Evolutionary conservation across 352 stramenopile species (phyloP), one percentile per base, ranked within the genome.

Genomic region (Plasmopara halstedii): DNA sequence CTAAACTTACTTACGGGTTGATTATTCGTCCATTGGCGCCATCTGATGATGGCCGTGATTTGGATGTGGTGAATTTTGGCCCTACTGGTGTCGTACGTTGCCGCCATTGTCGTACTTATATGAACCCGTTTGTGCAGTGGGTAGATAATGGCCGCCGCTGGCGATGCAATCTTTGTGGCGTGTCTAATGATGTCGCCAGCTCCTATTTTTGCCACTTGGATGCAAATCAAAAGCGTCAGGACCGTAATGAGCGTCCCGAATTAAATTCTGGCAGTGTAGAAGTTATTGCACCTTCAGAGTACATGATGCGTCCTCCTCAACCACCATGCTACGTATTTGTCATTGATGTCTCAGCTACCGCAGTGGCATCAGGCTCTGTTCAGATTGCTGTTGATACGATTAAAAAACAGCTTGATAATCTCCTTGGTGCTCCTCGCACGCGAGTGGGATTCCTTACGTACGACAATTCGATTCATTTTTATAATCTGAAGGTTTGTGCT

Each of bases 181-280:
- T 90, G n/a, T 77, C 80, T 11, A 95, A 94, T 43, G 75, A 94
- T 41, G 91, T 97, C 25, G 81, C 95, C 10, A 89, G 89, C 42
- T 91, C 91, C 7, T 99, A 99, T 72, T 99, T 98, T 64, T 98
- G 92, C 62, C 95, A 98, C 59, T 70, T 99, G 39, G 95, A 97
- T 43, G 80, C 92, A 27, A 86, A 96, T 49, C 94, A 97, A 31
- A 80, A 93, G 46, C 89, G 97, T 44, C 74, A 95, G 35, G 97
- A 99, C 64, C 71, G 77, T 8, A 78, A 91, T 14, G 78, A 99
- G 52, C 83, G 83, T 22, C 83, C 84, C 6, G 86, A 95, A 39
- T 59, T 96, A 19, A 60, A 61, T 44, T 51, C 51, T 14, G 83
- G 81, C 32, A 90, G 73, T 35, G 73, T 95, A 20, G 86, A 96